Percentiles rank a stretch among this genome's conserved stretches.
These are phyloP conservation scores for Plectosphaerella cucumerina DNA, from an alignment of 2,329 filamentous ascomycete genomes.

Conservation along the genomic window DNA sequence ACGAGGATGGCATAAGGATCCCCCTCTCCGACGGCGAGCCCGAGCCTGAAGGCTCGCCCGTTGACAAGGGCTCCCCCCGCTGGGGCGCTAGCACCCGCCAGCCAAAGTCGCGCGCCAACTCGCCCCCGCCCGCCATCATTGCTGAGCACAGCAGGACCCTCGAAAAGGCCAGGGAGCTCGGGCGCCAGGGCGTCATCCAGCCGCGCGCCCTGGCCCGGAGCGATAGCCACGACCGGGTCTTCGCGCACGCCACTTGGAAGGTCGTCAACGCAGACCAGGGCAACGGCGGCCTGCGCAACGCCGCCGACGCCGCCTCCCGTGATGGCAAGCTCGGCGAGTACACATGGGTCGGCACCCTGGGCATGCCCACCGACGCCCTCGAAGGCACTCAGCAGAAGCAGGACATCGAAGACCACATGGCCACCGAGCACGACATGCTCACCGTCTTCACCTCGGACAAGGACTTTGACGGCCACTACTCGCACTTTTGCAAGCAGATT, in stretches of 20 bases:
- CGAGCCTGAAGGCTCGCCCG: conserved; percentile 49
- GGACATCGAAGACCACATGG: conserved; percentile 77
- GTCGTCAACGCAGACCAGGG: conserved; percentile 84
- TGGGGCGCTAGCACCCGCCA: conserved; percentile 78
- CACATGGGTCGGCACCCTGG: conserved; percentile 88
- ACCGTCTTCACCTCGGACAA: conserved; percentile 84
- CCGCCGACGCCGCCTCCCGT: conserved; percentile 71
- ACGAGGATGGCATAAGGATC: conserved; percentile 54
- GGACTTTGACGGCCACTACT: conserved; percentile 92
- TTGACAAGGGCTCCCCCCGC: conserved; percentile 69
- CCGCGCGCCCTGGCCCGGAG: conserved; percentile 48
- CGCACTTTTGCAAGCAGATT: conserved; percentile 96
- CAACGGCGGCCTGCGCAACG: conserved; percentile 88
- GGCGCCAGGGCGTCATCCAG: conserved; percentile 54
- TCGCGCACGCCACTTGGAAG: conserved; percentile 76
- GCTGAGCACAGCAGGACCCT: conserved; percentile 60
- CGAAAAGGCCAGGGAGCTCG: conserved; percentile 54
- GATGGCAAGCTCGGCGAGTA: conserved; percentile 68
- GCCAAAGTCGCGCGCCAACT: conserved; percentile 69
- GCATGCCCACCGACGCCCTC: conserved; percentile 88
- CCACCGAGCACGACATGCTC: conserved; percentile 76
- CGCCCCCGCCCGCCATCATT: conserved; percentile 71
- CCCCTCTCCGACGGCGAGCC: conserved; percentile 39
- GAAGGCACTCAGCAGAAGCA: conserved; percentile 69
- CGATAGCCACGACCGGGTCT: conserved; percentile 64